These are phyloP conservation scores for Xylariaceae sp. DNA, from an alignment of 2,329 filamentous ascomycete genomes.

Conservation along the genomic window DNA sequence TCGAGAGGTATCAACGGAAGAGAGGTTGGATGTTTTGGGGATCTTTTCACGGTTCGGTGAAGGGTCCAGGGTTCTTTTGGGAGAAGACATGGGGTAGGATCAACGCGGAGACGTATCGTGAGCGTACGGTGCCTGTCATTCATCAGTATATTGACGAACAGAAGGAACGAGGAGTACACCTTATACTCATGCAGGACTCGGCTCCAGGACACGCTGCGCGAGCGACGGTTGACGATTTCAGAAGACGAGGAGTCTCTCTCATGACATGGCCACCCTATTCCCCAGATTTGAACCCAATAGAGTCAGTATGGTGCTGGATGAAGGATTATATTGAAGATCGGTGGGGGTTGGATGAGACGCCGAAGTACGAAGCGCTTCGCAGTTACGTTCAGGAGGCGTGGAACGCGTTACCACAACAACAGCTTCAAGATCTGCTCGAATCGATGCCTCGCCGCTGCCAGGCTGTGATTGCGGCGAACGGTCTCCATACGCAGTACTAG, in stretches of 20 bases:
- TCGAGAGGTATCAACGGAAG: not conserved
- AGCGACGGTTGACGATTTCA: too few relatives aligned
- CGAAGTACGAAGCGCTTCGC: not conserved
- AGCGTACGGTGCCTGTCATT: not conserved
- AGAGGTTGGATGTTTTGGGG: not conserved
- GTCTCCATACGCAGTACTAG: not conserved
- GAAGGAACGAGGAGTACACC: too few relatives aligned
- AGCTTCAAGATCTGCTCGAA: not conserved
- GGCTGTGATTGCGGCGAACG: not conserved
- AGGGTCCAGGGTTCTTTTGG: not conserved
- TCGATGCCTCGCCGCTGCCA: not conserved
- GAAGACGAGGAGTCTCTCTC: too few relatives aligned
- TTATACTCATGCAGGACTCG: not conserved
- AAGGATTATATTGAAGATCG: not conserved
- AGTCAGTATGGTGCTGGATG: not conserved
- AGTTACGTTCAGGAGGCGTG: not conserved
- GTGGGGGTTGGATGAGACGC: not conserved
- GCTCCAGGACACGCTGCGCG: not conserved
- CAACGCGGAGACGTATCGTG: not conserved
- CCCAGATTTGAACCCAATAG: not conserved
- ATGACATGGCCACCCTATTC: not conserved
- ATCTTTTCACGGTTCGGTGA: not conserved
- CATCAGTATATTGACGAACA: not conserved
- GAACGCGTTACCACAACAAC: not conserved
- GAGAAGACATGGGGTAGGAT: not conserved